phyloP scores from a whole-genome alignment of 768 basidiomycete genomes.

The Tremella yokohamensis region DNA sequence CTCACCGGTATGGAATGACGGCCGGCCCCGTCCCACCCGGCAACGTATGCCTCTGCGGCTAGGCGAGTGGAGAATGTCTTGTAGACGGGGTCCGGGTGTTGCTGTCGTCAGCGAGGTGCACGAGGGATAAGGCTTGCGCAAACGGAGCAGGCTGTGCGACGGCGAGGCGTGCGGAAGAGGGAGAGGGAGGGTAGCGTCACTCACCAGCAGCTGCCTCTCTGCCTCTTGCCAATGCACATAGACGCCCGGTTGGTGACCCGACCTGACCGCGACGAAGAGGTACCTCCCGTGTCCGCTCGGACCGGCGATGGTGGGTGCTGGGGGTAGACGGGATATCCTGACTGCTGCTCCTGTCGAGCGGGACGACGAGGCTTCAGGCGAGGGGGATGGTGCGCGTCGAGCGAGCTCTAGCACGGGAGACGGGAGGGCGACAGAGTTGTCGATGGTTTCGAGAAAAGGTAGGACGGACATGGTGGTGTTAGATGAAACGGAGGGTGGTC shows the following conservation, averaged over 20 bases:
- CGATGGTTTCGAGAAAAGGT: no score
- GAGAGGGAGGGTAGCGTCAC: slow-evolving; percentile 10
- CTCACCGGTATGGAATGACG: slow-evolving; percentile 40
- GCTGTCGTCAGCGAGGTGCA: slow-evolving; percentile 10
- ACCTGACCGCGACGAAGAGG: slow-evolving; percentile 38
- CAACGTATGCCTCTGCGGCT: slow-evolving; percentile 45
- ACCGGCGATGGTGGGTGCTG: slow-evolving; percentile 2
- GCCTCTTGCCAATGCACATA: slow-evolving; percentile 39
- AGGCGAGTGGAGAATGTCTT: slow-evolving; percentile 46
- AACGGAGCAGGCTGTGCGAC: background rate
- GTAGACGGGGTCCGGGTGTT: slow-evolving; percentile 31
- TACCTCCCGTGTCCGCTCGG: slow-evolving; percentile 13
- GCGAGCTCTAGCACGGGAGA: no score
- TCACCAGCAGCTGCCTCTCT: slow-evolving; percentile 38
- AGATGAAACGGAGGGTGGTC: no score
- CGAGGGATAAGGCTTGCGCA: background rate
- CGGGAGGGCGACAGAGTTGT: no score
- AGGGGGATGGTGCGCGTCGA: no score
- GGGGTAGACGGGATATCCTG: slow-evolving; percentile 1
- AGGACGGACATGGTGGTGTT: no score
- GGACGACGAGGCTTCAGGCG: no score
- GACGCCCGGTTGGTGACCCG: slow-evolving; percentile 35
- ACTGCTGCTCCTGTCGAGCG: background rate
- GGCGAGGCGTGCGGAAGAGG: background rate
- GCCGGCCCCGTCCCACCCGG: slow-evolving; percentile 42